These are phyloP conservation scores for Lycium barbarum DNA, from an alignment of 257 asterid species.

Conservation along the genomic window DNA sequence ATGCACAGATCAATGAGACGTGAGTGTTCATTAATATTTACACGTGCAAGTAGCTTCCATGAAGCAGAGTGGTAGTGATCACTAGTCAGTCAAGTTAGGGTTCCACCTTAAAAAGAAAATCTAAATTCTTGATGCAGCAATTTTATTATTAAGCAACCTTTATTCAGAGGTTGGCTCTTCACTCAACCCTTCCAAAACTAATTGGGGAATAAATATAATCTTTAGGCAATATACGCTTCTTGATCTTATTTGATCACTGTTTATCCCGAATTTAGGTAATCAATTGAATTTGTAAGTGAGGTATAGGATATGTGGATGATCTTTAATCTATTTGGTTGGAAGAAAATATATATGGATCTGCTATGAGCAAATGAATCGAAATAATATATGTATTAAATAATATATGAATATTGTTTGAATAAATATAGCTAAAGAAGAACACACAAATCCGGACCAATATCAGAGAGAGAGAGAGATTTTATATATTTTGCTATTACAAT, in stretches of 20 bases:
- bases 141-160: not conserved
- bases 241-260: not conserved
- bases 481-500: too few relatives aligned
- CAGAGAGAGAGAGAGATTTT: too few relatives aligned
- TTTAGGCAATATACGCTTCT: not conserved
- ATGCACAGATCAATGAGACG: slow-evolving; percentile 17
- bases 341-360: too few relatives aligned
- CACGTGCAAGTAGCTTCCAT: slow-evolving; percentile 39
- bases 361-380: too few relatives aligned
- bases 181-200: not conserved
- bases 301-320: too few relatives aligned
- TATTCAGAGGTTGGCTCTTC: not conserved
- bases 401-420: too few relatives aligned
- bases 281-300: too few relatives aligned
- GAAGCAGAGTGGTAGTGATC: slow-evolving; percentile 23
- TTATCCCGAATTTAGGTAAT: too few relatives aligned
- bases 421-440: too few relatives aligned
- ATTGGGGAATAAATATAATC: not conserved
- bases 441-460: too few relatives aligned
- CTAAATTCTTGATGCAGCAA: slow-evolving; percentile 19
- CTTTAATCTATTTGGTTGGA: too few relatives aligned
- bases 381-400: too few relatives aligned
- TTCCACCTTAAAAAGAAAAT: not conserved
- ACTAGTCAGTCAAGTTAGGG: slow-evolving; percentile 3
- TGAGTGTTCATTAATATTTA: slow-evolving; percentile 16